Conservation (phyloP, 2,329 filamentous ascomycete species). For the Fusarium palustre region DNA sequence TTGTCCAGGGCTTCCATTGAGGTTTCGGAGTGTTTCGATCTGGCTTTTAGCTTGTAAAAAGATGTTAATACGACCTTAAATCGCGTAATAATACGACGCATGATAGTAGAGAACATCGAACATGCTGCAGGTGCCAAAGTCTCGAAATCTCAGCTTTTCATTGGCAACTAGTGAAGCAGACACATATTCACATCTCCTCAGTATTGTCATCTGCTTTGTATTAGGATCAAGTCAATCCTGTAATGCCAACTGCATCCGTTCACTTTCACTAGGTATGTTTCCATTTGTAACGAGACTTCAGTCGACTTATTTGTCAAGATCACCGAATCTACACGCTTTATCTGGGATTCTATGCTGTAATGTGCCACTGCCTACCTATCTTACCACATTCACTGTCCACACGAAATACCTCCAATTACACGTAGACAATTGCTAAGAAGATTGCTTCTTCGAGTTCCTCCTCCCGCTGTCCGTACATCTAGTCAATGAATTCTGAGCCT, state of each 20-base stretch:
- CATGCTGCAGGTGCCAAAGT: neutral
- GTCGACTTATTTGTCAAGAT: neutral
- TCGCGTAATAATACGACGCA: neutral
- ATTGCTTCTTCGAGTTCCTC: neutral
- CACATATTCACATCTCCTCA: neutral
- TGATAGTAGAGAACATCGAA: neutral
- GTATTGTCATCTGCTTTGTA: too few relatives aligned
- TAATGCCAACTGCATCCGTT: neutral
- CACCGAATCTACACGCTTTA: neutral
- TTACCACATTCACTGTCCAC: neutral
- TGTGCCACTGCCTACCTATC: neutral
- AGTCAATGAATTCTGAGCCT: slow-evolving; percentile 15
- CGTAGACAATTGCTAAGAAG: neutral
- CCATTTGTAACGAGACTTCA: too few relatives aligned
- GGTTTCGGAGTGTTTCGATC: slow-evolving; percentile 12
- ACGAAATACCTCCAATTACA: neutral
- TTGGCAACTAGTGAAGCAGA: neutral
- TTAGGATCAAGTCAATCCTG: neutral
- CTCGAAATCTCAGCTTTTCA: neutral
- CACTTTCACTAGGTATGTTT: too few relatives aligned
- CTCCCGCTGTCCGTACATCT: neutral
- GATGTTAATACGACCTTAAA: slow-evolving; percentile 4
- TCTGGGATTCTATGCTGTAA: neutral
- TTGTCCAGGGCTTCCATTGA: slow-evolving; percentile 3
- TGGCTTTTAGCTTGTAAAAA: slow-evolving; percentile 4